A percentile compares a stretch with the other conserved stretches of the same genome.
phyloP scores from a whole-genome alignment of 441 rosid species.

The Raphanus hybrid region DNA sequence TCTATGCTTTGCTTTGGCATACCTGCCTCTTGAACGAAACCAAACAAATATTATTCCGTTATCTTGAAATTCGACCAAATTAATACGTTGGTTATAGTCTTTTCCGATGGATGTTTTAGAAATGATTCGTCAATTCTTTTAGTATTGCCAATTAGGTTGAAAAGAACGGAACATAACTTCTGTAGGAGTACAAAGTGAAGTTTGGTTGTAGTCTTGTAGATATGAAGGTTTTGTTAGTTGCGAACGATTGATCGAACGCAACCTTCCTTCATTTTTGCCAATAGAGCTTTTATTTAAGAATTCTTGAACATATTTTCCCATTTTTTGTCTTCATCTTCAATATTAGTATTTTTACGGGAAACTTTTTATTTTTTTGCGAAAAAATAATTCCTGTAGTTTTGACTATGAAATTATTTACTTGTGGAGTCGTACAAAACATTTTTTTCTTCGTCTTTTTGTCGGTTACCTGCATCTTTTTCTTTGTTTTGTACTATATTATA shows the following conservation, averaged over 20 bases:
- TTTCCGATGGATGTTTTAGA: neutral
- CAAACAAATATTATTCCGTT: too few species aligned
- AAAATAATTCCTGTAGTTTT: too few species aligned
- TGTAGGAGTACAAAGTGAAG: neutral
- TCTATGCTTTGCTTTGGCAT: neutral
- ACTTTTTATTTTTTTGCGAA: too few species aligned
- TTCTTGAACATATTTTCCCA: neutral
- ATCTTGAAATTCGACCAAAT: too few species aligned
- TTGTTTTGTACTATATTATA: too few species aligned
- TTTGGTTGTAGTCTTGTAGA: neutral
- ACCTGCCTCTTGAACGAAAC: too few species aligned
- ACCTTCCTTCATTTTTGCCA: neutral
- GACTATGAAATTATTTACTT: too few species aligned
- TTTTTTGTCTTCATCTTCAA: neutral
- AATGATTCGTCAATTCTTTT: neutral
- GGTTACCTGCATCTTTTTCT: too few species aligned
- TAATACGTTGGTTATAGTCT: neutral
- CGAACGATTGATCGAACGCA: neutral
- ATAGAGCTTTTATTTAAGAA: neutral
- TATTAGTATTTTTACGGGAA: too few species aligned
- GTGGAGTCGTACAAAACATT: too few species aligned
- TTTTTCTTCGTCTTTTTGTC: too few species aligned
- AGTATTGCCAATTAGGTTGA: neutral
- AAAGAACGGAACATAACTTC: too few species aligned
- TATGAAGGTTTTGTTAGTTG: neutral